A percentile compares a stretch with the other conserved stretches of the same genome.
Evolutionary conservation across 441 rosid species (phyloP).

Genomic region (Pelargonium australe): DNA sequence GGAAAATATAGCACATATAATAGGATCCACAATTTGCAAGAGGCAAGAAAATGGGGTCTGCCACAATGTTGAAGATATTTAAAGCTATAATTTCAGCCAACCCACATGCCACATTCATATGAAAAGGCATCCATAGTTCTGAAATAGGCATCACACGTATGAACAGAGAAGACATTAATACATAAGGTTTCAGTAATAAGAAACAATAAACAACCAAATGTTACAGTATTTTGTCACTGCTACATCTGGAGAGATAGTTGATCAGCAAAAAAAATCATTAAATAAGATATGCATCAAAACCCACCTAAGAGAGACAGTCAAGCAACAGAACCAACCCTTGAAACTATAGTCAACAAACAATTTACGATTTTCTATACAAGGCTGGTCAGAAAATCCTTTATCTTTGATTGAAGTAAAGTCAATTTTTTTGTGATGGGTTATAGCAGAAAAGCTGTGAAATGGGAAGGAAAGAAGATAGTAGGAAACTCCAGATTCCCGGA

Average conservation of each 20-base stretch:
- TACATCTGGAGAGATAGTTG: not conserved
- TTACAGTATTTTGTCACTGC: not conserved
- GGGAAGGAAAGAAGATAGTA: constrained; percentile 13
- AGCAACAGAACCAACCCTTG: constrained; percentile 19
- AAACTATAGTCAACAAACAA: constrained; percentile 13
- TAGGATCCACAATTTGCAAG: constrained; percentile 48
- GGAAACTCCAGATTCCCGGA: constrained; percentile 18
- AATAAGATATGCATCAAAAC: constrained; percentile 24
- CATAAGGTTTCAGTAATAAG: not conserved
- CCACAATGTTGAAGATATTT: constrained; percentile 18
- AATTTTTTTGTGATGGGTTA: constrained; percentile 19
- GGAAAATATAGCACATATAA: constrained; percentile 35
- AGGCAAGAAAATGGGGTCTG: constrained; percentile 30
- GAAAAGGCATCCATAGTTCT: constrained; percentile 5
- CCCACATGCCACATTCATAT: constrained; percentile 22
- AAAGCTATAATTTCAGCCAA: constrained; percentile 15
- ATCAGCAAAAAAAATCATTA: not conserved
- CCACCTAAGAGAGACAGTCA: constrained; percentile 28
- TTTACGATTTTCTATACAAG: constrained; percentile 5
- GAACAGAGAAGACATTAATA: not conserved
- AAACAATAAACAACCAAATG: not conserved
- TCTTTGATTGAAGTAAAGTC: constrained; percentile 5
- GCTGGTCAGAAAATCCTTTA: not conserved
- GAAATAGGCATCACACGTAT: not conserved
- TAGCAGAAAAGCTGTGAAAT: constrained; percentile 10